Evolutionary conservation across 2,329 filamentous ascomycete genomes (phyloP), one percentile per base, ranked within the genome.

Genomic region (Colletotrichum orchidophilum): DNA sequence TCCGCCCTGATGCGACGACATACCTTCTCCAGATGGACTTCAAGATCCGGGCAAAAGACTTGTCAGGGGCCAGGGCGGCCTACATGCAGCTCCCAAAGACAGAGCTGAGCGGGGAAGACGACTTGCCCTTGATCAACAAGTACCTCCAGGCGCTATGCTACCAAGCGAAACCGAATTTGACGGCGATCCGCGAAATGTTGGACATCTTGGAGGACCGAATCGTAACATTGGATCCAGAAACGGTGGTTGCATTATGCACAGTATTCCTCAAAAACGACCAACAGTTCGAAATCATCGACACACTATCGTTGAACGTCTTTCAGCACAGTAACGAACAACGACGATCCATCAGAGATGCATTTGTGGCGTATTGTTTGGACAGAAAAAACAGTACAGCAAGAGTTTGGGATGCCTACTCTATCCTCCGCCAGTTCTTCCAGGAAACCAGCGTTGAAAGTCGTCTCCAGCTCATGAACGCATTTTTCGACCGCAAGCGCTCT

Each of bases 231-330:
- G 92, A 93, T 42, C 90, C 95, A 0, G 87, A 91, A 53, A 97
- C 95, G 0, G 89, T 96, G 1, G 90, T 91, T 7, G 87, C 89
- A 0, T 85, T 98, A n/a, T 93, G 91, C 71, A 85, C 91, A 54
- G 85, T 93, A 52, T 93, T 97, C 75, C 86, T 98, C 12, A 87
- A 89, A 72, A 90, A 92, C 50, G 92, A 94, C 76, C 93, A 97
- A 78, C 87, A 91, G 53, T 90, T 91, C 73, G 94, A 97, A 72
- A 91, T 94, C 5, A 92, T 94, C 73, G 94, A 97, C 77, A 87
- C 97, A 0, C 87, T 98, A 18, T 94, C 95, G 27, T 87, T 92
- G 5, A 91, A 96, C 75, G 88, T 90, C 5, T 90, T 91, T 74
- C 88, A 91, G 66, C 94, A 90, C 79, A 93, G 93, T 55, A 86